Percentiles rank a stretch among this genome's conserved stretches.
Evolutionary conservation across 208 protist species (phyloP).

Genomic region (Trichomonas tenax): DNA sequence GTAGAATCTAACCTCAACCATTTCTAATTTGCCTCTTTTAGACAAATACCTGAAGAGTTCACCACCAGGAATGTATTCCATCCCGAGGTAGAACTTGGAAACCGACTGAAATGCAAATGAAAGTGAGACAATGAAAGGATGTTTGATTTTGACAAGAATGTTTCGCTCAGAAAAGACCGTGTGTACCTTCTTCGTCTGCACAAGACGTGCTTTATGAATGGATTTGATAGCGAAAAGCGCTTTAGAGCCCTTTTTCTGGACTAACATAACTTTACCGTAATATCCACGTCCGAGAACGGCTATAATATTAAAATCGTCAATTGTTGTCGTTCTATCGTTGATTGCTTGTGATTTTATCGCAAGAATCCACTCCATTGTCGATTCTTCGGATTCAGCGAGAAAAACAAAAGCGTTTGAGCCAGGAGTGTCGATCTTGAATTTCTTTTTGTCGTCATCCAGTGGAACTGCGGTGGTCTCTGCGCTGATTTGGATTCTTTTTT

Average conservation of each 20-base stretch:
- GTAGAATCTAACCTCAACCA: background rate
- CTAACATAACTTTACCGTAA: slow-evolving; percentile 16
- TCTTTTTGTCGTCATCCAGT: background rate
- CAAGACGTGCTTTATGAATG: background rate
- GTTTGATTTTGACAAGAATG: background rate
- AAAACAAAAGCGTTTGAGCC: background rate
- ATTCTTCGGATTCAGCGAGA: background rate
- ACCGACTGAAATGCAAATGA: background rate
- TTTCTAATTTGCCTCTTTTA: background rate
- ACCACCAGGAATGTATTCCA: slow-evolving; percentile 9
- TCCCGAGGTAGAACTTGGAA: background rate
- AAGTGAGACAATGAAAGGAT: background rate
- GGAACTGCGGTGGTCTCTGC: background rate
- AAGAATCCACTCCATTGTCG: background rate
- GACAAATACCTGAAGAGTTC: background rate
- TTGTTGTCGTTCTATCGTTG: background rate
- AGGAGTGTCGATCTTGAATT: background rate
- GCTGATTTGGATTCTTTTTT: background rate
- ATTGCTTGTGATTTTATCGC: background rate
- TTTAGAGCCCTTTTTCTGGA: background rate
- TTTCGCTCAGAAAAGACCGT: background rate
- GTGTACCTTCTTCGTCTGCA: background rate
- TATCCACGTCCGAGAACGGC: background rate
- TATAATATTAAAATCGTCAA: background rate
- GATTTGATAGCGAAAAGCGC: background rate